Base-by-base conservation (phyloP, 495 filamentous ascomycete species). In the Penicillium parvum region DNA sequence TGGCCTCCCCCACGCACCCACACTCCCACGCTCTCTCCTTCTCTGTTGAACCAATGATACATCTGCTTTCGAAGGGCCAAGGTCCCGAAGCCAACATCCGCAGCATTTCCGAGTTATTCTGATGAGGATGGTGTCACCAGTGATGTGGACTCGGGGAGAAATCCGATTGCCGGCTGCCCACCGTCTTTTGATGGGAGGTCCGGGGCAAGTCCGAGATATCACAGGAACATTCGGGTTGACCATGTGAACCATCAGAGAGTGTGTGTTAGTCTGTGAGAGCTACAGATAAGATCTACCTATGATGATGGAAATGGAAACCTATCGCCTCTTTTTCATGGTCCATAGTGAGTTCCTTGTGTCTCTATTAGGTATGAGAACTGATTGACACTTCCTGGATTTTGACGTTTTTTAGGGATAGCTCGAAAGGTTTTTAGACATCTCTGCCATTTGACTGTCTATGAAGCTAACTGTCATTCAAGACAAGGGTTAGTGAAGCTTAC, bases 141-240 rank as follows among this genome's bases (percentile, higher is more conserved):
- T 16, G 10, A 22, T 47, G 27, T 21, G n/a, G 29, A 37, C 55
- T 64, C 63, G 63, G 65, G 30, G 35, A 58, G 47, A 53, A 60
- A 55, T 51, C 63, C 63, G 63, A 65, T 22, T 50, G 32, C 63
- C 63, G 58, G 61, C 36, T 25, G 23, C 36, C 28, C 15, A 18
- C 16, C 14, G 34, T 7, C 22, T 7, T 23, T 21, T 14, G 40
- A 12, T 14, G 46, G 26, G 32, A 18, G 9, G 34, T 39, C 47
- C 66, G 66, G 66, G 50, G 56, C 11, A 68, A 60, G 58, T 70
- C 66, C 66, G 60, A 63, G 33, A 37, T n/a, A 28, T 38, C 32
- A 26, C 5, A 38, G 26, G 18, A 17, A 27, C 15, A 35, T 28
- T n/a, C n/a, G n/a, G 22, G 21, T 22, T 34, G 43, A 19, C 22